A percentile compares a stretch with the other conserved stretches of the same genome.
Conservation (phyloP, 805 yeast species). For the Saccharomyces eubayanus region DNA sequence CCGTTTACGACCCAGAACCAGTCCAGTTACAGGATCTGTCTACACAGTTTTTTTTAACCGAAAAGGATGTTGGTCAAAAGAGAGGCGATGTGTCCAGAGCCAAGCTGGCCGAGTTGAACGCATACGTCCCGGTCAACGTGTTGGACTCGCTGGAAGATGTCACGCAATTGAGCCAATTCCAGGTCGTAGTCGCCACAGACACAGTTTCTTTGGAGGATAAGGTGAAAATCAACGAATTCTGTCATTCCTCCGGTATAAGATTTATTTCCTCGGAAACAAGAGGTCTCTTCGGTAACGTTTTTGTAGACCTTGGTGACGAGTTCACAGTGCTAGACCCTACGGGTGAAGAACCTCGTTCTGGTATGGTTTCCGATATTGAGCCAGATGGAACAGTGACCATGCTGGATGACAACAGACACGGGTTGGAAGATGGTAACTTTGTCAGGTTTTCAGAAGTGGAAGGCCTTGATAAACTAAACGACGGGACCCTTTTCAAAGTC, state of each 20-base stretch:
- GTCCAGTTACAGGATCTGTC: conserved; percentile 68
- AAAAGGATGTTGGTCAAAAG: conserved; percentile 63
- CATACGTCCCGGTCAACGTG: conserved; percentile 79
- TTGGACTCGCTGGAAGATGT: conserved; percentile 47
- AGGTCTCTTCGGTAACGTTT: conserved; percentile 82
- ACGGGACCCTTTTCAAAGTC: conserved; percentile 64
- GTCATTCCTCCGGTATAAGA: conserved; percentile 66
- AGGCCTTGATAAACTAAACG: conserved; percentile 69
- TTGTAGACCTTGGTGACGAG: conserved; percentile 80
- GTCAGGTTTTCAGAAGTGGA: conserved; percentile 81
- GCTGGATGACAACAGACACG: conserved; percentile 87
- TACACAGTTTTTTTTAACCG: conserved; percentile 76
- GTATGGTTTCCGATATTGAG: conserved; percentile 86
- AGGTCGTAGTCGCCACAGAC: conserved; percentile 80
- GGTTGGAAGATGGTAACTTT: conserved; percentile 83
- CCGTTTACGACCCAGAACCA: conserved; percentile 73
- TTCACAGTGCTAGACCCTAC: conserved; percentile 77
- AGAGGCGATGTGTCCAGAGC: conserved; percentile 67
- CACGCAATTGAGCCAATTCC: conserved; percentile 45
- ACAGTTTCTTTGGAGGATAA: conserved; percentile 60
- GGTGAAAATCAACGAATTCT: conserved; percentile 60
- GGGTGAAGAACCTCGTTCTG: conserved; percentile 87
- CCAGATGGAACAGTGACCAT: conserved; percentile 85
- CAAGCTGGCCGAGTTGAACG: conserved; percentile 72
- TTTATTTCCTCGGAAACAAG: conserved; percentile 75